Evolutionary conservation across 2,329 filamentous ascomycete genomes (phyloP).

Genomic region (Pestalotiopsis sp.): DNA sequence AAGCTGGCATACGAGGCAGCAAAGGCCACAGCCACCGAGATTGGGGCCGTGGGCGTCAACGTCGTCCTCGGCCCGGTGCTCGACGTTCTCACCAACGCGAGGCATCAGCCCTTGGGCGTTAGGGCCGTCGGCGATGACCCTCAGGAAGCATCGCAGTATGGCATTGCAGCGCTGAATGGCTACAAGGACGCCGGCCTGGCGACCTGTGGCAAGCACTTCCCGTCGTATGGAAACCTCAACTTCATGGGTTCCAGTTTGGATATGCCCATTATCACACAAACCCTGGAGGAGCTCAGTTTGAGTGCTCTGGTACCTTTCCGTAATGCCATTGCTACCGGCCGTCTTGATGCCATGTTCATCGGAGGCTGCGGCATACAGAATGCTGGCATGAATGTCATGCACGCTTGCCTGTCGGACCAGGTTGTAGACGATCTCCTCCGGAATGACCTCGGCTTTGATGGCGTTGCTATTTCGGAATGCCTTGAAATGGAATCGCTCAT

Average conservation of each 20-base stretch:
- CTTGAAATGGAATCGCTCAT: conserved; percentile 96
- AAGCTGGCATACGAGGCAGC: conserved; percentile 88
- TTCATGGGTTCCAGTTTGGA: conserved; percentile 90
- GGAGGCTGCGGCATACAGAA: conserved; percentile 93
- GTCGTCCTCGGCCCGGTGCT: conserved; percentile 92
- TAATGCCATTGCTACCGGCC: conserved; percentile 82
- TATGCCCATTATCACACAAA: conserved; percentile 94
- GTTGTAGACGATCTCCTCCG: conserved; percentile 88
- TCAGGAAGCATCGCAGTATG: conserved; percentile 91
- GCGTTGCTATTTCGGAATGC: conserved; percentile 93
- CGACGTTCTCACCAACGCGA: conserved; percentile 90
- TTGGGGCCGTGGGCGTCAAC: conserved; percentile 92
- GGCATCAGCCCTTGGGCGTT: conserved; percentile 88
- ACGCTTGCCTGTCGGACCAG: conserved; percentile 90
- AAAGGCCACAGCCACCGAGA: conserved; percentile 89
- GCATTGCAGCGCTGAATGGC: conserved; percentile 86
- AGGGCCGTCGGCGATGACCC: conserved; percentile 91
- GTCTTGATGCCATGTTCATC: conserved; percentile 91
- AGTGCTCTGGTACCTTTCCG: conserved; percentile 90
- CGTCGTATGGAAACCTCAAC: conserved; percentile 92
- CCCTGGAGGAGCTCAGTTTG: conserved; percentile 87
- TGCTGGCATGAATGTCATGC: conserved; percentile 90
- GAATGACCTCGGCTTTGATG: conserved; percentile 86
- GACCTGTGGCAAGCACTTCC: conserved; percentile 94
- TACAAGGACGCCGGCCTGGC: conserved; percentile 89